These are phyloP conservation scores for Metarhizium anisopliae DNA, from an alignment of 2,329 filamentous ascomycete species.

Conservation along the genomic window DNA sequence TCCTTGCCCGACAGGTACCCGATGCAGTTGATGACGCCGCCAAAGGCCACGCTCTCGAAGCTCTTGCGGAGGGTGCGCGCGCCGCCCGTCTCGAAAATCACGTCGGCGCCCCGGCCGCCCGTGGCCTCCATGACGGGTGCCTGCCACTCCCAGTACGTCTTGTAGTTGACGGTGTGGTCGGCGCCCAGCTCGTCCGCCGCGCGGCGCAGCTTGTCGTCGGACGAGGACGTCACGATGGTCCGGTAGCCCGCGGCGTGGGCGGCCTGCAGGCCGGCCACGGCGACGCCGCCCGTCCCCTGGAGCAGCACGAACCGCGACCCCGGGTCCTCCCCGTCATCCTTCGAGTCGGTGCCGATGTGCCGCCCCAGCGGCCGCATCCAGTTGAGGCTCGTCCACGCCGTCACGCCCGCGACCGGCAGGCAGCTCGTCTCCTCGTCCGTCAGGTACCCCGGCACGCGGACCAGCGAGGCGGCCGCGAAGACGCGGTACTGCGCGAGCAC, in stretches of 20 bases:
- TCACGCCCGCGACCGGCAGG: slow-evolving; percentile 52
- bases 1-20: slow-evolving; percentile 44
- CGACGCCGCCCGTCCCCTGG: slow-evolving; percentile 47
- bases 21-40: slow-evolving; percentile 43
- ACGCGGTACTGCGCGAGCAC: slow-evolving; percentile 51
- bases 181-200: slow-evolving; percentile 39
- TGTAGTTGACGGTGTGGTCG: slow-evolving; percentile 45
- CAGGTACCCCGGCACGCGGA: slow-evolving; percentile 47
- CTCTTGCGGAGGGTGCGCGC: slow-evolving; percentile 41
- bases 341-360: slow-evolving; percentile 16
- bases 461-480: slow-evolving; percentile 46
- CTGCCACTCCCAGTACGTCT: slow-evolving; percentile 42
- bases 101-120: slow-evolving; percentile 35
- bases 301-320: slow-evolving; percentile 30
- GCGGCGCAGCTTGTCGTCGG: slow-evolving; percentile 38
- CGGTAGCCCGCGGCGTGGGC: slow-evolving; percentile 41
- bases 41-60: slow-evolving; percentile 44
- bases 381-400: slow-evolving; percentile 59
- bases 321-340: not conserved
- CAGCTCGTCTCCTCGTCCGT: slow-evolving; percentile 50
- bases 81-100: slow-evolving; percentile 48
- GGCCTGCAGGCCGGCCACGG: slow-evolving; percentile 42
- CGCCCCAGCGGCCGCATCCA: slow-evolving; percentile 46
- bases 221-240: slow-evolving; percentile 46
- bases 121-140: slow-evolving; percentile 38